A percentile compares a stretch with the other conserved stretches of the same genome.
These are phyloP conservation scores for Shiraia bambusicola DNA, from an alignment of 2,329 filamentous ascomycete genomes.

Conservation along the genomic window DNA sequence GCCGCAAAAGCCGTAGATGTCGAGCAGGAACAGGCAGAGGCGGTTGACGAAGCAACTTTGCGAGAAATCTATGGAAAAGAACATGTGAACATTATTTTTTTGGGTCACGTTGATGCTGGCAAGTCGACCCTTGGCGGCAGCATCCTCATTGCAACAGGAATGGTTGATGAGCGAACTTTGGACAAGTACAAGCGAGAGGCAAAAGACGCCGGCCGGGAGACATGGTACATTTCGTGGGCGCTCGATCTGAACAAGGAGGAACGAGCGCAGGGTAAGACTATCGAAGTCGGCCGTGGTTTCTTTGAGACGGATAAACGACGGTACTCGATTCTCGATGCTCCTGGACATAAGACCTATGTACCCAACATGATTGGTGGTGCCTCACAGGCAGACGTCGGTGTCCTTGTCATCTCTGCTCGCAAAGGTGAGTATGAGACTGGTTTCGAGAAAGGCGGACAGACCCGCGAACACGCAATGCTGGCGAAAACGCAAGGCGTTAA, in stretches of 20 bases:
- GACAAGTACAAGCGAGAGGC: constrained; percentile 92
- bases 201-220: constrained; percentile 93
- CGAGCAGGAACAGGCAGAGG: constrained; percentile 73
- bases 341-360: constrained; percentile 96
- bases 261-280: constrained; percentile 93
- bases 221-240: constrained; percentile 98
- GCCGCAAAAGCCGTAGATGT: constrained; percentile 76
- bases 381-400: constrained; percentile 65
- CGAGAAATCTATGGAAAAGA: constrained; percentile 97
- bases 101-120: constrained; percentile 96
- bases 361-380: constrained; percentile 98
- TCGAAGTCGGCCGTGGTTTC: constrained; percentile 92
- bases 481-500: constrained; percentile 98
- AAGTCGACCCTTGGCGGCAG: constrained; percentile 95
- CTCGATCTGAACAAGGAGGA: constrained; percentile 97
- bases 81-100: constrained; percentile 92
- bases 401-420: constrained; percentile 91
- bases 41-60: constrained; percentile 81
- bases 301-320: constrained; percentile 92
- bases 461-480: constrained; percentile 94
- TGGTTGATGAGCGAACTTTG: constrained; percentile 98
- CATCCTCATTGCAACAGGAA: constrained; percentile 89
- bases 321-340: constrained; percentile 95
- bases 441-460: constrained; percentile 95
- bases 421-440: constrained; percentile 99